Conservation (phyloP, 495 filamentous ascomycete species). For the Podospora australis region DNA sequence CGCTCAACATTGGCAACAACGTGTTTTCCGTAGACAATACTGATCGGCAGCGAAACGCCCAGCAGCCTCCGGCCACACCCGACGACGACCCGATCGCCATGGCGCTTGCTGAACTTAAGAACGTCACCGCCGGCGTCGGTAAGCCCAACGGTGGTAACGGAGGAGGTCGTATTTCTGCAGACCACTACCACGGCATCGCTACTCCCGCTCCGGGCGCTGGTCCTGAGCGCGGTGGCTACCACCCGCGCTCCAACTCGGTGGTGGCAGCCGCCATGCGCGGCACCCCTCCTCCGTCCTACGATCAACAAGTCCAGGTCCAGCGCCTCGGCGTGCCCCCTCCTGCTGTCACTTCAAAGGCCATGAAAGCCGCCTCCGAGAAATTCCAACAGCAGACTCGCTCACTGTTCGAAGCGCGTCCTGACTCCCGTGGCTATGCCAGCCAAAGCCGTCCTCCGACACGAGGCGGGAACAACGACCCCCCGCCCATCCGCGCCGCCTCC, state of each 20-base stretch:
- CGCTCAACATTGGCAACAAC: conserved; percentile 93
- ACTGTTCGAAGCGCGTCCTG: conserved; percentile 61
- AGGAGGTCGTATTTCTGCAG: conserved; percentile 79
- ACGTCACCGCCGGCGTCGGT: conserved; percentile 47
- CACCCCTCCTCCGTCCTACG: conserved; percentile 81
- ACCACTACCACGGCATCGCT: conserved; percentile 83
- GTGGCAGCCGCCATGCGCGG: conserved; percentile 51
- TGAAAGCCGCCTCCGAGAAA: conserved; percentile 86
- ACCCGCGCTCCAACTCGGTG: conserved; percentile 34
- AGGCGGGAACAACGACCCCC: conserved; percentile 21
- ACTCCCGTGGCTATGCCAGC: conserved; percentile 16
- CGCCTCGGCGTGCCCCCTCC: conserved; percentile 85
- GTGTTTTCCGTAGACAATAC: conserved; percentile 94
- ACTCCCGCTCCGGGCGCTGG: conserved; percentile 64
- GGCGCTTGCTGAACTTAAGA: conserved; percentile 88
- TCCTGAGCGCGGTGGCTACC: conserved; percentile 25
- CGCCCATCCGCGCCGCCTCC: conserved; percentile 50
- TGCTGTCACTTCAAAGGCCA: conserved; percentile 83
- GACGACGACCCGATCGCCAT: conserved; percentile 81
- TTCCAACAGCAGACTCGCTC: conserved; percentile 77
- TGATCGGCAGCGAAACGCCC: conserved; percentile 44
- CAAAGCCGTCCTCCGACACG: conserved; percentile 18
- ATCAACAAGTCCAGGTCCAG: conserved; percentile 62
- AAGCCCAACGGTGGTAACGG: background rate
- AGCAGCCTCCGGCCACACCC: conserved; percentile 26